Evolutionary conservation across 495 filamentous ascomycete species (phyloP).

Genomic region (Lophiostoma macrostomum): DNA sequence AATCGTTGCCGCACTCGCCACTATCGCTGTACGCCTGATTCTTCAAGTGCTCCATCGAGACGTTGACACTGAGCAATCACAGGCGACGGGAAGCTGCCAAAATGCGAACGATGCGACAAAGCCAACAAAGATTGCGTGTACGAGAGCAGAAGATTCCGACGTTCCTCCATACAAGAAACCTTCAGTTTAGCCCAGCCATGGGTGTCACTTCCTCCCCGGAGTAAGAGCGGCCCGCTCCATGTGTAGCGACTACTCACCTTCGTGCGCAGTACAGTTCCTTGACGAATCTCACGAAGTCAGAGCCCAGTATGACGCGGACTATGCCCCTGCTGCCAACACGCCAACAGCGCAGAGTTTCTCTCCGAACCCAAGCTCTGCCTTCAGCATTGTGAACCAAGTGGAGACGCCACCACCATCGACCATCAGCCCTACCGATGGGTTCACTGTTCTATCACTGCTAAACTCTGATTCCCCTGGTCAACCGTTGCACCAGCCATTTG

Average conservation of each 20-base stretch:
- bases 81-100: slow-evolving; percentile 25
- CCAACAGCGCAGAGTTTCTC: slow-evolving; percentile 6
- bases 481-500: background rate
- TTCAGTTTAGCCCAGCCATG: slow-evolving; percentile 20
- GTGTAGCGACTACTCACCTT: background rate
- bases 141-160: slow-evolving; percentile 26
- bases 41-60: background rate
- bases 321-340: background rate
- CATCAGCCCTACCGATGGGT: slow-evolving; percentile 12
- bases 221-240: background rate
- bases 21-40: slow-evolving; percentile 19
- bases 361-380: background rate
- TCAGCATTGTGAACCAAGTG: background rate
- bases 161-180: slow-evolving; percentile 24
- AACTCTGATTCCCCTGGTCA: slow-evolving; percentile 21
- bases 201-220: slow-evolving; percentile 21
- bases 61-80: background rate
- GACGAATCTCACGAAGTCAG: slow-evolving; percentile 25
- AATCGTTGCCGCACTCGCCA: slow-evolving; percentile 28
- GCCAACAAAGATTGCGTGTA: slow-evolving; percentile 23
- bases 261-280: slow-evolving; percentile 21
- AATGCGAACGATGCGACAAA: slow-evolving; percentile 22
- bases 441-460: slow-evolving; percentile 25
- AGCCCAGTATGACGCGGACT: slow-evolving; percentile 15
- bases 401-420: slow-evolving; percentile 5